Conservation (phyloP, 1,139 yeast genomes). For the Scheffersomyces quercinus region DNA sequence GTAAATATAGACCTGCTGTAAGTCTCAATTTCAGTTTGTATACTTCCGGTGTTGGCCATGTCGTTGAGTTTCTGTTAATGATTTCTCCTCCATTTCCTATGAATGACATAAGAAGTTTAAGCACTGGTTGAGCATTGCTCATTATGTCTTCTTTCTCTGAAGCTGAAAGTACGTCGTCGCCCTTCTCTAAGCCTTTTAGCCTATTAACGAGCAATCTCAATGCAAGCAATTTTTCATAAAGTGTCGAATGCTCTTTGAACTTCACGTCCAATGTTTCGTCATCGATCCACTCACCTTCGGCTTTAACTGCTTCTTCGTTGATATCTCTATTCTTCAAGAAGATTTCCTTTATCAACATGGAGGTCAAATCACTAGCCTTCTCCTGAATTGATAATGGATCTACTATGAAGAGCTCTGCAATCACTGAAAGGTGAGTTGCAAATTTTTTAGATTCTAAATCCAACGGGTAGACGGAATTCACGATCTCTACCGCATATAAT, state of each 20-base stretch:
- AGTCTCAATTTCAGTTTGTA: slow-evolving; percentile 65
- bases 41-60: slow-evolving; percentile 63
- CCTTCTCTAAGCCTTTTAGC: slow-evolving; percentile 46
- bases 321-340: slow-evolving; percentile 49
- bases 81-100: slow-evolving; percentile 85
- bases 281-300: slow-evolving; percentile 48
- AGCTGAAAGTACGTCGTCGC: slow-evolving; percentile 21
- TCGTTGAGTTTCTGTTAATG: slow-evolving; percentile 44
- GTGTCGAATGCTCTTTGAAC: slow-evolving; percentile 22
- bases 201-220: slow-evolving; percentile 66
- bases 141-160: slow-evolving; percentile 29
- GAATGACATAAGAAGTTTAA: slow-evolving; percentile 65
- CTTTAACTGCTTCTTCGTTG: slow-evolving; percentile 24
- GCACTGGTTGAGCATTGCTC: slow-evolving; percentile 55
- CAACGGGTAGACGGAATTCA: slow-evolving; percentile 53
- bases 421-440: slow-evolving; percentile 57
- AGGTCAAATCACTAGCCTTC: slow-evolving; percentile 58
- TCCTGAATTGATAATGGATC: slow-evolving; percentile 55
- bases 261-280: slow-evolving; percentile 41
- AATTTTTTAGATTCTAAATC: slow-evolving; percentile 37
- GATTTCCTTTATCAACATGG: slow-evolving; percentile 60
- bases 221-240: slow-evolving; percentile 51
- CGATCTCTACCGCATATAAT: slow-evolving; percentile 35
- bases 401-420: slow-evolving; percentile 61
- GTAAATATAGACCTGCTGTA: slow-evolving; percentile 63